These are phyloP conservation scores for Colletotrichum endophyticum DNA, from an alignment of 2,329 filamentous ascomycete genomes.

Conservation along the genomic window DNA sequence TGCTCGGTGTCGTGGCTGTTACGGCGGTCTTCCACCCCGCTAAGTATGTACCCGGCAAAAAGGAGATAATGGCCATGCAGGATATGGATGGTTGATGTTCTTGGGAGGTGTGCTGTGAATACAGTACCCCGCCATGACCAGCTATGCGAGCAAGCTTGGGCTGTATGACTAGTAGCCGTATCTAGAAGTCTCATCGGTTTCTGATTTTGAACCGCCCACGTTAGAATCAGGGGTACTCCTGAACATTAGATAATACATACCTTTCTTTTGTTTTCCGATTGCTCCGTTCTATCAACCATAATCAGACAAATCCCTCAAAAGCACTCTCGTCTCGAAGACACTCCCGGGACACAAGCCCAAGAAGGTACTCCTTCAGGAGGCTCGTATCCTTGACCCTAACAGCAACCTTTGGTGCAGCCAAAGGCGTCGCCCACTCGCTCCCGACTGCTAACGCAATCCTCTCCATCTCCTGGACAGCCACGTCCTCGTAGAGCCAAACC, in stretches of 20 bases:
- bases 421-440: not conserved
- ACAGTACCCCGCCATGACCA: not conserved
- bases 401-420: not conserved
- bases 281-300: not conserved
- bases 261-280: not conserved
- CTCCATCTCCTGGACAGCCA: not conserved
- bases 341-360: not conserved
- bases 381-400: not conserved
- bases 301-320: not conserved
- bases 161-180: not conserved
- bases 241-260: not conserved
- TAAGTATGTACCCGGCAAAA: not conserved
- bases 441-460: not conserved
- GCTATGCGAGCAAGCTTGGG: not conserved
- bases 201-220: not conserved
- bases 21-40: not conserved
- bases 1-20: slow-evolving; percentile 26
- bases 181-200: not conserved
- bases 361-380: not conserved
- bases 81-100: not conserved
- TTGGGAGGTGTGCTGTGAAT: not conserved
- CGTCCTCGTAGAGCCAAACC: not conserved
- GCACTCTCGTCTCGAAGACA: not conserved
- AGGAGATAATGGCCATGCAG: not conserved
- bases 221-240: not conserved